Evolutionary conservation across 768 basidiomycete species (phyloP), one percentile per base, ranked within the genome.

Genomic region (Pulveroboletus sp.): DNA sequence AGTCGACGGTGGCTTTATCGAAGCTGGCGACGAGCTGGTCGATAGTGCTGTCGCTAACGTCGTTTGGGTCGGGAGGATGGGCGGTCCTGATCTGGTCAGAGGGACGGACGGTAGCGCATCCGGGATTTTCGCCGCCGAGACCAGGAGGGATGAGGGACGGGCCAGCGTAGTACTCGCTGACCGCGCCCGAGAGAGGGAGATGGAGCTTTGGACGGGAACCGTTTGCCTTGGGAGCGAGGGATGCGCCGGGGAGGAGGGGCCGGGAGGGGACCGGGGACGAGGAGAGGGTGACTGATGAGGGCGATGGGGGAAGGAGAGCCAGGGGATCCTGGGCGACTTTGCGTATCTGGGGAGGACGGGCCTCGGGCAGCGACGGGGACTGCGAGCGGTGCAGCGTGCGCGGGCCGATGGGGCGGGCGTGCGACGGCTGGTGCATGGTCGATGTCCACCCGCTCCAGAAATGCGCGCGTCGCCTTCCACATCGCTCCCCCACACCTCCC

Each of bases 361-460:
- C 66, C 42, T 65, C 74, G 1, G 67, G 59, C 47, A 70, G 58
- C 24, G 69, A 63, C 0, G 74, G 77, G 6, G 75, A 80, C 34
- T 75, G 63, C 0, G 77, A 59, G 29, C 77, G 73, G 37, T 58
- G 69, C 37, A 68, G 55, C 13, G 58, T 71, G 27, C 80, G 77
- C 37, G 81, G 82, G 23, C 82, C 82, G 47, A 72, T 64, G 34
- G 81, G 81, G 46, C 78, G 73, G 17, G 66, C 3, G 53, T 69
- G 66, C 26, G 56, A 39, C 42, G 45, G n/a, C 41, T 19, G 32
- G 45, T 62, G 60, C 62, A 67, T 67, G 56, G 61, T 63, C 54
- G 53, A 47, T 53, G 32, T 53, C 43, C 11, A 16, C 24, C 27
- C 57, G 38, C 56, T 46, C 58, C 51, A 37, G 52, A 40, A 47